A percentile compares a stretch with the other conserved stretches of the same genome.
Evolutionary conservation across 352 stramenopile genomes (phyloP).

Genomic region (Globisporangium middletonii): DNA sequence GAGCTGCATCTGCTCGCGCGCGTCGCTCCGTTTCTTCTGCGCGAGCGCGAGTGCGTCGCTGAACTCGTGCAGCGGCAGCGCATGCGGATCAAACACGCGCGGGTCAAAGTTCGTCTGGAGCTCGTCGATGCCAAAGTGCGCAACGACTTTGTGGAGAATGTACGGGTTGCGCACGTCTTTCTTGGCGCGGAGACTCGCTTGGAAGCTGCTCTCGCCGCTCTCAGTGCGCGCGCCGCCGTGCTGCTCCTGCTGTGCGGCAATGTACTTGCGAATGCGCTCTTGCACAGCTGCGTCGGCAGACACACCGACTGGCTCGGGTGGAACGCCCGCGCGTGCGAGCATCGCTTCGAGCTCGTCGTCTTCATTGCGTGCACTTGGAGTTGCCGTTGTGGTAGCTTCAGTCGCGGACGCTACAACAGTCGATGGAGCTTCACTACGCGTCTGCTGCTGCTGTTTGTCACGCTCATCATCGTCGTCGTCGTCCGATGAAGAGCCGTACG

Average conservation of each 20-base stretch:
- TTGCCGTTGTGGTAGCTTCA: neutral
- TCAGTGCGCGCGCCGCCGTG: neutral
- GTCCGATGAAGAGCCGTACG: conserved; percentile 26
- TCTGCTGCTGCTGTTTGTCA: neutral
- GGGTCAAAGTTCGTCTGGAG: conserved; percentile 61
- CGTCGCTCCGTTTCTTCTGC: conserved; percentile 52
- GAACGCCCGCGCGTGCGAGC: conserved; percentile 33
- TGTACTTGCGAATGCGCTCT: conserved; percentile 60
- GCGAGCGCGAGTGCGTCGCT: conserved; percentile 52
- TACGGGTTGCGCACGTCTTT: conserved; percentile 86
- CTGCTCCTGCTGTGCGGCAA: conserved; percentile 30
- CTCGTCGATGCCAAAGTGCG: conserved; percentile 84
- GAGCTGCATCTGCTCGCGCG: conserved; percentile 8
- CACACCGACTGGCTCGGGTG: conserved; percentile 18
- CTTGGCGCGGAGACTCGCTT: conserved; percentile 64
- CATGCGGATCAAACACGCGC: conserved; percentile 66
- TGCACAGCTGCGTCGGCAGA: conserved; percentile 30
- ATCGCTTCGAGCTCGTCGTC: conserved; percentile 20
- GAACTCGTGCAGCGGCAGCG: conserved; percentile 66
- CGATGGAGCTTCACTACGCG: neutral
- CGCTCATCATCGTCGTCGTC: conserved; percentile 16
- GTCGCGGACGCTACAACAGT: no score
- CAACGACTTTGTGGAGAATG: conserved; percentile 83
- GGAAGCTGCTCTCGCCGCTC: conserved; percentile 30
- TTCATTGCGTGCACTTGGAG: conserved; percentile 1